Base-by-base conservation (phyloP, 768 basidiomycete species). In the Lentinus tigrinus region DNA sequence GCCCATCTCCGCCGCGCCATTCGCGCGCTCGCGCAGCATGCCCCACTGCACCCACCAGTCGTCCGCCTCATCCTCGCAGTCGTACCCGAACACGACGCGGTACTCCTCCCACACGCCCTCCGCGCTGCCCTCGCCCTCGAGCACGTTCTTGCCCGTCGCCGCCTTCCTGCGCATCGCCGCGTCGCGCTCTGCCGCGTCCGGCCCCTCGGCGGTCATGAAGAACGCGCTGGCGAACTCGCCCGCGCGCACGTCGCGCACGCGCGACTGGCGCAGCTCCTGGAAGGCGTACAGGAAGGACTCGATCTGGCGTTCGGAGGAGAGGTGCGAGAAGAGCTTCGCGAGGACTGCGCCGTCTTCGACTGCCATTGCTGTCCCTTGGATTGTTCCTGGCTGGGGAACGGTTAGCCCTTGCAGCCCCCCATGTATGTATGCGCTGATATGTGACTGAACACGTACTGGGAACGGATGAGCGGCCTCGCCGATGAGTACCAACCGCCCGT, bases 331-430 rank as follows among this genome's bases (percentile, higher is more conserved):
- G 26, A 77, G 64, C 57, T 72, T 74, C 31, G 70, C 75, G 10
- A 77, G 66, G 3, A 76, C 73, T 9, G 73, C 74, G 4, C 74
- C 74, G 55, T 77, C 76, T 49, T 77, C 76, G 27, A 76, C 55
- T 8, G 69, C 72, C 72, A 75, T 74, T 23, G 71, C 70, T 8
- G 69, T 61, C 11, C 65, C 69, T 54, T 77, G 75, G 6, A 72
- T 63, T 4, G 68, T 56, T 11, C 69, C 70, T 3, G 73, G 72
- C 73, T 75, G 27, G 16, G n/a, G 44, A 23, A 7, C 34, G 21
- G 19, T 1, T 0, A n/a, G n/a, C 48, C 21, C 21, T 9, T 23
- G 37, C 28, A 28, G 19, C n/a, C n/a, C n/a, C n/a, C n/a, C n/a
- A n/a, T n/a, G n/a, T n/a, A n/a, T n/a, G n/a, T n/a, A n/a, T n/a